Evolutionary conservation across 176 grass and related monocot genomes (phyloP), one percentile per base, ranked within the genome.

Genomic region (Chrysopogon serrulatus): DNA sequence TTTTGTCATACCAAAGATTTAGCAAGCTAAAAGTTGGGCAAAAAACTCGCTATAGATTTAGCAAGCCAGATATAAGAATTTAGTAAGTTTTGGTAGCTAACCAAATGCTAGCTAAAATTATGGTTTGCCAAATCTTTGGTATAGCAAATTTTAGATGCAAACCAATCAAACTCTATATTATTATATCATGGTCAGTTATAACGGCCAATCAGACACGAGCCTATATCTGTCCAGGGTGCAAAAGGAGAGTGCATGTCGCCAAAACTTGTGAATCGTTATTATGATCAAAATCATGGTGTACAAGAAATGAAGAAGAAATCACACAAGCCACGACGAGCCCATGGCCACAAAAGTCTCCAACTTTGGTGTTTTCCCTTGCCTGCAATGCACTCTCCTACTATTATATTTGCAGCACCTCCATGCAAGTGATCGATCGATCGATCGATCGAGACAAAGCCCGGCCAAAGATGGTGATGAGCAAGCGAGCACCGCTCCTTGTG

Each of bases 221-320:
- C 65, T 30, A 47, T 31, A 34, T 41, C 26, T 23, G 57, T 53
- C 19, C 56, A 60, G 56, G 28, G 61, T 64, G 18, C 15, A 74
- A 63, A 44, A 43, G 15, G 36, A 11, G 5, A 57, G 47, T 26
- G 39, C 26, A 13, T 13, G 0, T 81, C 8, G 42, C 32, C 39
- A 26, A 87, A 88, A 83, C 74, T 78, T 73, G 71, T 73, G 27
- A 48, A 49, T 6, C 0, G 42, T 4, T 21, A n/a, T n/a, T n/a
- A 49, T 12, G 16, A 10, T 45, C 27, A 32, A 73, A 73, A 49
- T 13, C 71, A 49, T 21, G 43, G 0, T 33, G 27, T 49, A 65
- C 83, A 86, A 86, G 88, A 77, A 90, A 86, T 26, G 17, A 21
- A 77, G 42, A 42, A 10, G 26, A 31, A 63, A 82, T 47, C 66